Percentiles rank a stretch among this genome's conserved stretches.
phyloP scores from a whole-genome alignment of 352 stramenopile species.

The Blastocystis hominis region DNA sequence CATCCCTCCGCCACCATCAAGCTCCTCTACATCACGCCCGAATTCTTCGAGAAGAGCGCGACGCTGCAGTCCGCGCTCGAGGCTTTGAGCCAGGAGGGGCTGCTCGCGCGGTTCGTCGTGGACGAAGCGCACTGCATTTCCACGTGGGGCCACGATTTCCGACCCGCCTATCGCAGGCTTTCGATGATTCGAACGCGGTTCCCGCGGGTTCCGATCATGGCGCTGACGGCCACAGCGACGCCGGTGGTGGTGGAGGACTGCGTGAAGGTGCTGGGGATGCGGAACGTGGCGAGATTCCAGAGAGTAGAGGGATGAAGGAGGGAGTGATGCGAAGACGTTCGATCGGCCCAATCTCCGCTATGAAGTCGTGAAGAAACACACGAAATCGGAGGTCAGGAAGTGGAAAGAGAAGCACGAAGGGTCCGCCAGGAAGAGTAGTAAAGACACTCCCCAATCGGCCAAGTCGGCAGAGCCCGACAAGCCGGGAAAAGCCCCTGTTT shows the following conservation, averaged over 20 bases:
- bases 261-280: conserved; percentile 69
- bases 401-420: conserved; percentile 62
- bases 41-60: background rate
- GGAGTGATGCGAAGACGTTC: conserved; percentile 68
- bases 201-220: conserved; percentile 73
- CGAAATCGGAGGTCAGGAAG: conserved; percentile 60
- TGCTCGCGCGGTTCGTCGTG: conserved; percentile 89
- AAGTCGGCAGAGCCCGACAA: conserved; percentile 62
- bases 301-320: background rate
- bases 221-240: conserved; percentile 78
- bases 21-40: conserved; percentile 52
- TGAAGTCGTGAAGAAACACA: conserved; percentile 69
- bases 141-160: conserved; percentile 97
- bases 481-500: conserved; percentile 58
- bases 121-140: conserved; percentile 89
- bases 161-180: conserved; percentile 91
- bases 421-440: background rate
- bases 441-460: too few relatives aligned
- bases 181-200: conserved; percentile 80
- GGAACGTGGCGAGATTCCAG: conserved; percentile 60
- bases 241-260: conserved; percentile 74
- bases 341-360: conserved; percentile 79
- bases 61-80: background rate
- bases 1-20: background rate
- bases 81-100: conserved; percentile 54